Percentiles rank a stretch among this genome's conserved stretches.
Conservation (phyloP, 2,329 filamentous ascomycete species). For the Nemania bipapillata region DNA sequence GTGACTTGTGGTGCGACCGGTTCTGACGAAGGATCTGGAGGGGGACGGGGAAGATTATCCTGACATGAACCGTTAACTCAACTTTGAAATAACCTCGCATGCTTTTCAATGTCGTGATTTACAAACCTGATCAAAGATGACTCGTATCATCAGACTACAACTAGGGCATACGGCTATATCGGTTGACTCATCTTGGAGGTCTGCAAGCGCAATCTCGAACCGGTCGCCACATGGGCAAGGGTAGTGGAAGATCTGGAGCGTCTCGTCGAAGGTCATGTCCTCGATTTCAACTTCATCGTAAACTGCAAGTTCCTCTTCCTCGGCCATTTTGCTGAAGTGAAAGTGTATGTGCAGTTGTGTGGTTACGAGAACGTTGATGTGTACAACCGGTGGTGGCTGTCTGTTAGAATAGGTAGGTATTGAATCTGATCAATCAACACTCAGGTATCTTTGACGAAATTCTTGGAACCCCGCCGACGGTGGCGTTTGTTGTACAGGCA, state of each 20-base stretch:
- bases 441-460: constrained; percentile 25
- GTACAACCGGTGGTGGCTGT: background rate
- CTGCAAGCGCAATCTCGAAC: constrained; percentile 88
- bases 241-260: constrained; percentile 89
- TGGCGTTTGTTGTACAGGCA: constrained; percentile 4
- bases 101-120: background rate
- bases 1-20: constrained; percentile 44
- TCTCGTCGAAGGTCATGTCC: constrained; percentile 91
- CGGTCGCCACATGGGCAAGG: constrained; percentile 97
- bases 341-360: background rate
- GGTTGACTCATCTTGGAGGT: constrained; percentile 82
- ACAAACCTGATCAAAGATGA: constrained; percentile 87
- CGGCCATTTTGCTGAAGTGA: constrained; percentile 59
- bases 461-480: constrained; percentile 34
- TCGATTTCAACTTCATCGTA: constrained; percentile 99
- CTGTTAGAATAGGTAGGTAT: background rate
- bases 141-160: constrained; percentile 94
- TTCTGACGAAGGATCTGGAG: constrained; percentile 45
- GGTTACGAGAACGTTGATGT: background rate
- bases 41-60: constrained; percentile 50
- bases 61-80: constrained; percentile 30
- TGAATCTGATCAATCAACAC: constrained; percentile 14
- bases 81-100: background rate
- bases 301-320: constrained; percentile 72
- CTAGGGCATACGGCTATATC: constrained; percentile 98